phyloP scores from a whole-genome alignment of 1,284 basidiomycete genomes.

The Sporisorium exsertum region DNA sequence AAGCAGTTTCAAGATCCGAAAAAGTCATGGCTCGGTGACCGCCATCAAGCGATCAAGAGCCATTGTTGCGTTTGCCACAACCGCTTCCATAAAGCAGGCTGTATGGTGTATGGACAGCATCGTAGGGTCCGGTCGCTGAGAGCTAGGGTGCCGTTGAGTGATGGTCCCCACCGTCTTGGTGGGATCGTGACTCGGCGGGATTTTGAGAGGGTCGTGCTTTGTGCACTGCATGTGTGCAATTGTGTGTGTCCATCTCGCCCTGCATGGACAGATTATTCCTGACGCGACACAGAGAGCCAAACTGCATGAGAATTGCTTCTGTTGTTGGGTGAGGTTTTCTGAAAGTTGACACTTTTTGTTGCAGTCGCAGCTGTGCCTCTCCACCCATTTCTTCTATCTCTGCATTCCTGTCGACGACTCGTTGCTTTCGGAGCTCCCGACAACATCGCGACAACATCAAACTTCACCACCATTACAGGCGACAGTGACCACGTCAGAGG shows the following conservation, averaged over 20 bases:
- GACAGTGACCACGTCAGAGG: background rate
- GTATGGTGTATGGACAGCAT: too few relatives aligned
- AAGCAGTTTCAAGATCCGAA: constrained; percentile 1
- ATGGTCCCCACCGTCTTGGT: background rate
- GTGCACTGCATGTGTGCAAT: background rate
- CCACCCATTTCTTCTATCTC: background rate
- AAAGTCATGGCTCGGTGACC: background rate
- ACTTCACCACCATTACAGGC: background rate
- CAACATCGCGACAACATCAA: background rate
- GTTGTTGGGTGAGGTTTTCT: background rate
- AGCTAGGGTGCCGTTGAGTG: background rate
- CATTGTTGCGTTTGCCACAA: too few relatives aligned
- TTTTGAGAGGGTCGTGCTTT: background rate
- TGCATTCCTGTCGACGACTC: background rate
- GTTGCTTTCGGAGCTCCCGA: background rate
- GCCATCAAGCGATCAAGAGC: background rate
- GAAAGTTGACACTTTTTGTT: background rate
- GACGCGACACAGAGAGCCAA: background rate
- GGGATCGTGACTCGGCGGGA: background rate
- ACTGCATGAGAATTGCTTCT: background rate
- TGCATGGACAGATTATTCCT: background rate
- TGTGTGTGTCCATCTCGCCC: background rate
- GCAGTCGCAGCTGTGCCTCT: background rate
- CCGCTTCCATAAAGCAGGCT: too few relatives aligned
- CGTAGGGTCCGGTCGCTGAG: too few relatives aligned